Percentiles rank a stretch among this genome's conserved stretches.
Evolutionary conservation across 2,329 filamentous ascomycete genomes (phyloP).

Genomic region (Colletotrichum sp.): DNA sequence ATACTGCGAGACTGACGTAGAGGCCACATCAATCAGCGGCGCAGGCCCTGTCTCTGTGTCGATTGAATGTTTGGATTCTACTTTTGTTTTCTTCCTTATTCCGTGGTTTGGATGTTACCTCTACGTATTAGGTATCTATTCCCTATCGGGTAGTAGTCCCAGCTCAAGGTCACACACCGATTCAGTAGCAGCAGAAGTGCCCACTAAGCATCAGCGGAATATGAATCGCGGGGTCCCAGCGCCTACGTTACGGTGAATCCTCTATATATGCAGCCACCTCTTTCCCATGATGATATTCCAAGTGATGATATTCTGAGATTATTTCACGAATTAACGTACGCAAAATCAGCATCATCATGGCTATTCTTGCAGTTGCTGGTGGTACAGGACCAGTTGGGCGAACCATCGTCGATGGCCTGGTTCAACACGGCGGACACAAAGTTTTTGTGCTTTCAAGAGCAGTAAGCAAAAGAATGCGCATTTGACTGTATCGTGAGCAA

Average conservation of each 20-base stretch:
- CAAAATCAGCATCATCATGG: not conserved
- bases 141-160: not conserved
- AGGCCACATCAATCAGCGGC: accelerated
- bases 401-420: conserved; percentile 51
- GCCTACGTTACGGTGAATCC: accelerated
- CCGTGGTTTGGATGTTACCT: not conserved
- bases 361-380: conserved; percentile 48
- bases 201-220: not conserved
- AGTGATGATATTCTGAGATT: accelerated
- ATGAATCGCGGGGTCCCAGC: not conserved
- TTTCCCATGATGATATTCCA: accelerated
- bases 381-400: conserved; percentile 50
- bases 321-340: accelerated
- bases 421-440: conserved; percentile 35
- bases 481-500: accelerated
- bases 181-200: not conserved
- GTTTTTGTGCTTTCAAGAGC: conserved; percentile 46
- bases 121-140: not conserved
- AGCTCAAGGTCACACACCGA: not conserved
- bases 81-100: too few species aligned
- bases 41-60: not conserved
- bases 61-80: not conserved
- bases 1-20: not conserved
- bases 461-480: conserved; percentile 21
- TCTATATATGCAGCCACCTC: not conserved